Evolutionary conservation across 2,329 filamentous ascomycete species (phyloP).

Genomic region (Mariannaea elegans): DNA sequence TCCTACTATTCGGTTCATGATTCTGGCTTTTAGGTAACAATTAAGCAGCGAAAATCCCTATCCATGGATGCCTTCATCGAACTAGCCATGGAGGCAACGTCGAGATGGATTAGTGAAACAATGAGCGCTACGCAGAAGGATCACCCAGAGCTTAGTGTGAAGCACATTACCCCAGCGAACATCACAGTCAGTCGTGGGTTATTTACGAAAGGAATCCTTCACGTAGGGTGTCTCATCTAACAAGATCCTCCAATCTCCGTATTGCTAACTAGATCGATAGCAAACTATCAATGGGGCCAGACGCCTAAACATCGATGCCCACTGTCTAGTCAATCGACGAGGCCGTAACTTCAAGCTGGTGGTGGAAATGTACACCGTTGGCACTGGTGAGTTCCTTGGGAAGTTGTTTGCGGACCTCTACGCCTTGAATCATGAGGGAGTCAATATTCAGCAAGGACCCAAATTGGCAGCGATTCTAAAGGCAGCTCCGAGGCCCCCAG

Average conservation of each 20-base stretch:
- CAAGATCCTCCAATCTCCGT: neutral
- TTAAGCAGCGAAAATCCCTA: slow-evolving; percentile 5
- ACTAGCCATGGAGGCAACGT: neutral
- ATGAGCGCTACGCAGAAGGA: neutral
- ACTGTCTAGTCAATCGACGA: neutral
- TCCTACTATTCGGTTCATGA: no score
- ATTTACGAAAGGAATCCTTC: slow-evolving; percentile 24
- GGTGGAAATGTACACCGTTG: slow-evolving; percentile 35
- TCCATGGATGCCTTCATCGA: slow-evolving; percentile 1
- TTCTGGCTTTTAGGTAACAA: neutral
- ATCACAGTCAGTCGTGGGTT: neutral
- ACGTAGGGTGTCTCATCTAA: slow-evolving; percentile 24
- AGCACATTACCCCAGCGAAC: neutral
- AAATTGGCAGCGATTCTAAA: no score
- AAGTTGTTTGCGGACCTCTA: no score
- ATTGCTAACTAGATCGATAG: slow-evolving; percentile 19
- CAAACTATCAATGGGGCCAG: slow-evolving; percentile 36
- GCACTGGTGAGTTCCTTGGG: slow-evolving; percentile 18
- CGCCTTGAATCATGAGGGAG: no score
- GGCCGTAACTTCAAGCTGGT: slow-evolving; percentile 8
- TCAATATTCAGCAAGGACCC: no score
- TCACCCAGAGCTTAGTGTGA: neutral
- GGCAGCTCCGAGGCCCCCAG: no score
- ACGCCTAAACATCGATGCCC: slow-evolving; percentile 37
- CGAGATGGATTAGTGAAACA: slow-evolving; percentile 1